Conservation (phyloP, 2,329 filamentous ascomycete species). For the Fusarium napiforme region DNA sequence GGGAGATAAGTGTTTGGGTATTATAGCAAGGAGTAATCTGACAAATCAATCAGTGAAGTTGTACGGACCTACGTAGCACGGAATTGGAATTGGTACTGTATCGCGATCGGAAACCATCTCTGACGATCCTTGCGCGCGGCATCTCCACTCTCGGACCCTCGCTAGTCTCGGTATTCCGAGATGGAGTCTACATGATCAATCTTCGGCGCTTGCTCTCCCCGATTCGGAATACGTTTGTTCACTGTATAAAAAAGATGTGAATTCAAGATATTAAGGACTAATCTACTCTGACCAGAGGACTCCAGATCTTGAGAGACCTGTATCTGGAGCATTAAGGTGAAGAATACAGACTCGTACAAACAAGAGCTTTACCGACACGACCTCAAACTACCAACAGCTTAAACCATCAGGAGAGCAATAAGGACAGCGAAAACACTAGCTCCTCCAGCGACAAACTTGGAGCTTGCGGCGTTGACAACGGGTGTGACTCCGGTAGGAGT, state of each 20-base stretch:
- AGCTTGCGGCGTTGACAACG: conserved; percentile 16
- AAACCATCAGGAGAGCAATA: conserved; percentile 19
- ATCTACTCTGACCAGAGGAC: neutral
- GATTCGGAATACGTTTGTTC: neutral
- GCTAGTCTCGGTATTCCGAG: conserved; percentile 15
- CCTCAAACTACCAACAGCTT: neutral
- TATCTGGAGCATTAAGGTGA: neutral
- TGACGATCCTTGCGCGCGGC: neutral
- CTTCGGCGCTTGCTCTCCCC: neutral
- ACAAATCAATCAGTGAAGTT: neutral
- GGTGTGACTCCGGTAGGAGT: conserved; percentile 9
- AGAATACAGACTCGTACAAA: neutral
- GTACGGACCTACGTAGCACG: neutral
- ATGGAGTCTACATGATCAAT: neutral
- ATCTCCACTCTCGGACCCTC: conserved; percentile 17
- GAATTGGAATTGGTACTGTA: neutral
- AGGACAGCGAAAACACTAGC: conserved; percentile 13
- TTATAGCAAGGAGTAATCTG: neutral
- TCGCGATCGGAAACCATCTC: conserved; percentile 6
- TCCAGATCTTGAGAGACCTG: neutral
- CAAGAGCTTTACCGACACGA: neutral
- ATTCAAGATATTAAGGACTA: conserved; percentile 3
- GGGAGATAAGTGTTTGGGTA: neutral
- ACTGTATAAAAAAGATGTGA: neutral
- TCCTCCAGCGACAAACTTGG: conserved; percentile 18